A percentile compares a stretch with the other conserved stretches of the same genome.
phyloP scores from a whole-genome alignment of 2,329 filamentous ascomycete genomes.

The Paradendryphiella salina region DNA sequence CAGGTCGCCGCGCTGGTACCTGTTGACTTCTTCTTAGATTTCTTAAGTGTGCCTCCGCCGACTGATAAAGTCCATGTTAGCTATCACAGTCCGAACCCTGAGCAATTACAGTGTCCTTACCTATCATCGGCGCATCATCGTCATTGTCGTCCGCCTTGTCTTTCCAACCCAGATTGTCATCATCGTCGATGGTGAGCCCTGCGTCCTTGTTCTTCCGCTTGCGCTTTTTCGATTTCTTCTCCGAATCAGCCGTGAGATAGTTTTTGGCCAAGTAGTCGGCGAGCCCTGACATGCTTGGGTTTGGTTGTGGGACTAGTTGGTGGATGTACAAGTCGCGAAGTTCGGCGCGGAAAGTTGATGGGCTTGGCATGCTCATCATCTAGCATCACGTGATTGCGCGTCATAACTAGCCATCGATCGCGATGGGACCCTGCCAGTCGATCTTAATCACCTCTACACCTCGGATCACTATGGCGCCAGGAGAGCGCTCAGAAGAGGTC shows the following conservation, averaged over 20 bases:
- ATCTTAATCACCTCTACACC: constrained; percentile 4
- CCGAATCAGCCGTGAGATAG: constrained; percentile 73
- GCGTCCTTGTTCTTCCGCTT: constrained; percentile 51
- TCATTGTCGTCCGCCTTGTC: constrained; percentile 57
- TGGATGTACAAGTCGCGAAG: constrained; percentile 1
- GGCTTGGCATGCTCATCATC: constrained; percentile 14
- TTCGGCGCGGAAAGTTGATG: constrained; percentile 4
- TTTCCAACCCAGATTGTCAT: constrained; percentile 59
- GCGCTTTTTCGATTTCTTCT: constrained; percentile 58
- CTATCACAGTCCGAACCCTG: background rate
- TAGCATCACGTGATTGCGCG: constrained; percentile 31
- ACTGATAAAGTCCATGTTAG: constrained; percentile 37
- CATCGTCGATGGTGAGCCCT: constrained; percentile 55
- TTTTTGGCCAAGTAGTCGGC: constrained; percentile 87
- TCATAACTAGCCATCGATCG: constrained; percentile 19
- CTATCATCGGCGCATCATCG: constrained; percentile 56
- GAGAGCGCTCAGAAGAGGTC: constrained; percentile 69
- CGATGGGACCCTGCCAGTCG: constrained; percentile 1
- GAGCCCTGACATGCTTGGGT: constrained; percentile 59
- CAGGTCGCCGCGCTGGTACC: constrained; percentile 52
- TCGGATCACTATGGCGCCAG: constrained; percentile 56
- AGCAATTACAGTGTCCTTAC: constrained; percentile 29
- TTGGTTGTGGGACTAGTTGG: constrained; percentile 10
- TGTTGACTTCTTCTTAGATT: constrained; percentile 66
- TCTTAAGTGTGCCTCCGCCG: constrained; percentile 38